Base-by-base conservation (phyloP, 192 early-diverging fungal species). In the Coemansia sp. region DNA sequence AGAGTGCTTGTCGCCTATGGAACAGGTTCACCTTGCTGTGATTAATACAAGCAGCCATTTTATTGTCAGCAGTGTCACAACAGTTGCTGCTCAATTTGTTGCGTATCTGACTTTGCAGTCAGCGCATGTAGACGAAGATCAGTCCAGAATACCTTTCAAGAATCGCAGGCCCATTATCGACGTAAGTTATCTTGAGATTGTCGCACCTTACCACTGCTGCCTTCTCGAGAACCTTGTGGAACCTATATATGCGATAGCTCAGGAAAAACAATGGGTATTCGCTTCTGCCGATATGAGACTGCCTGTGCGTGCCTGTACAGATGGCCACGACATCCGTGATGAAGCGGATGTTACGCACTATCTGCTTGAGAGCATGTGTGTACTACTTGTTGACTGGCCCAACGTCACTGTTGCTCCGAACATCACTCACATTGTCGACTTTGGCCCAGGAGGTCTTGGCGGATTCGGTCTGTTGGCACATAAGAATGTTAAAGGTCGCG, bases 381-480 rank as follows among this genome's bases (percentile, higher is more conserved):
- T 68, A 82, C 86, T 74, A 78, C 67, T 62, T 0, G 88, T 69
- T 56, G 83, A 71, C 71, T 90, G 65, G 94, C 90, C 78, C 69
- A 76, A 31, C 65, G 71, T 84, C 14, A 79, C 85, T n/a, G 80
- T 74, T 22, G 72, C 70, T 28, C 54, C 76, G 8, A 83, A 25
- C 6, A 81, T 85, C 63, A 93, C 94, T 9, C 96, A 98, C 76
- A 85, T 96, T 19, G 84, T 98, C 23, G 96, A 98, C 77, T 98
- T 96, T 82, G 94, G 96, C 16, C 92, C 94, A 0, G 93, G 92
- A 30, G 92, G 92, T 10, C 64, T 88, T 8, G 86, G 85, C 4
- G 94, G 94, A 14, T 89, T 98, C 66, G 94, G 93, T 30, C 72
- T 82, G 48, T 73, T 95, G 60, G 93, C 93, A 19, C 82, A 88